Percentiles rank a stretch among this genome's conserved stretches.
Evolutionary conservation across 306 rosid genomes (phyloP).

Genomic region (Canavalia ensiformis): DNA sequence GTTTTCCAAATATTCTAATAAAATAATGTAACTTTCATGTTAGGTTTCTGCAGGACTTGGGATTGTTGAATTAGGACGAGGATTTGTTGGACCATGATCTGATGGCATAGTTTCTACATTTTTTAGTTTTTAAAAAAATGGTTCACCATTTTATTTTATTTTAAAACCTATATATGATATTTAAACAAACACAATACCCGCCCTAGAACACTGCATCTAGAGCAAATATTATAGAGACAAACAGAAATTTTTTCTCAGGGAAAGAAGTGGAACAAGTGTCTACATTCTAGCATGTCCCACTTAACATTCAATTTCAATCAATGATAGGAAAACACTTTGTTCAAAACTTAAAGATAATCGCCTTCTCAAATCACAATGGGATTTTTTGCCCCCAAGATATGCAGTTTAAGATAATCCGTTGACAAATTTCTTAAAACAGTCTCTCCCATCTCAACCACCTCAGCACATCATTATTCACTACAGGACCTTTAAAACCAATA

Average conservation of each 20-base stretch:
- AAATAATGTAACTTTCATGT: background rate
- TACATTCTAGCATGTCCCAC: background rate
- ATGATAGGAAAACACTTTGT: background rate
- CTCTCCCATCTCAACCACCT: constrained; percentile 15
- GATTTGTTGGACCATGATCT: background rate
- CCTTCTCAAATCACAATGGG: background rate
- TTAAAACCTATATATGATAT: constrained; percentile 2
- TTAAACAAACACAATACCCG: background rate
- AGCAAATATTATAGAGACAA: background rate
- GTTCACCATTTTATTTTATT: background rate
- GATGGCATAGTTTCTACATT: background rate
- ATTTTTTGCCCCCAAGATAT: background rate
- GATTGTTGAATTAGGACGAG: background rate
- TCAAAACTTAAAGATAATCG: constrained; percentile 23
- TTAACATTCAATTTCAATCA: constrained; percentile 18
- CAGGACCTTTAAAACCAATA: constrained; percentile 24
- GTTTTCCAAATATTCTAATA: background rate
- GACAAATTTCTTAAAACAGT: constrained; percentile 25
- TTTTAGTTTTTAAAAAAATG: background rate
- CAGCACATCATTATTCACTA: background rate
- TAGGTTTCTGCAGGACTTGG: background rate
- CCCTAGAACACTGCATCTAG: background rate
- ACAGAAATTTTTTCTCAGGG: background rate
- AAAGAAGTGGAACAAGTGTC: constrained; percentile 1
- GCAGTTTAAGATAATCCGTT: constrained; percentile 28